Conservation (phyloP, 2,329 filamentous ascomycete species). For the Colletotrichum liaoningense region DNA sequence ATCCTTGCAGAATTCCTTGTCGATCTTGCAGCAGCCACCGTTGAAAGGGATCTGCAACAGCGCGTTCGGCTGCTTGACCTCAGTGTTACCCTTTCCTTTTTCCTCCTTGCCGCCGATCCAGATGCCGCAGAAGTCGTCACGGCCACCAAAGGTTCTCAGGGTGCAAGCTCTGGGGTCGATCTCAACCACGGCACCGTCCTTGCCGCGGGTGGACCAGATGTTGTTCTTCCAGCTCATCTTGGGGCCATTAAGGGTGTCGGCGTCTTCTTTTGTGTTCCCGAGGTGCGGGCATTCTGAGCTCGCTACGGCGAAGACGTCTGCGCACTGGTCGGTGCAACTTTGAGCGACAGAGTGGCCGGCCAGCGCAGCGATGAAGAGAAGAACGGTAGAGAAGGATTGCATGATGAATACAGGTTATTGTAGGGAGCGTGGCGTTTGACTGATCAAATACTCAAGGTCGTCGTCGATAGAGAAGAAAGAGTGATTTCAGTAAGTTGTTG, state of each 20-base stretch:
- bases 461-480: not conserved
- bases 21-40: not conserved
- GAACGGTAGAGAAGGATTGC: not conserved
- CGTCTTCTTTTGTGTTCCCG: not conserved
- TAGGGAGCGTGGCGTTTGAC: not conserved
- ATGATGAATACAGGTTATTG: not conserved
- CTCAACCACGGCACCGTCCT: not conserved
- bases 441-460: not conserved
- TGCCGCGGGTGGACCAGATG: not conserved
- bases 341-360: not conserved
- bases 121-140: not conserved
- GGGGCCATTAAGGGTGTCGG: not conserved
- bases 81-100: not conserved
- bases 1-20: not conserved
- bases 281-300: not conserved
- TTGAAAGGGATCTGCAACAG: not conserved
- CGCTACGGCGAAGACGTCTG: not conserved
- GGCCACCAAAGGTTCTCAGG: not conserved
- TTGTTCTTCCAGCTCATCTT: not conserved
- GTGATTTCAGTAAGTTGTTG: not conserved
- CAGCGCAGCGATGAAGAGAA: not conserved
- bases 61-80: not conserved
- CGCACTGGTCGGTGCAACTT: not conserved
- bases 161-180: not conserved
- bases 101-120: not conserved